Base-by-base conservation (phyloP, 2,329 filamentous ascomycete species). In the Pseudogymnoascus sp. region DNA sequence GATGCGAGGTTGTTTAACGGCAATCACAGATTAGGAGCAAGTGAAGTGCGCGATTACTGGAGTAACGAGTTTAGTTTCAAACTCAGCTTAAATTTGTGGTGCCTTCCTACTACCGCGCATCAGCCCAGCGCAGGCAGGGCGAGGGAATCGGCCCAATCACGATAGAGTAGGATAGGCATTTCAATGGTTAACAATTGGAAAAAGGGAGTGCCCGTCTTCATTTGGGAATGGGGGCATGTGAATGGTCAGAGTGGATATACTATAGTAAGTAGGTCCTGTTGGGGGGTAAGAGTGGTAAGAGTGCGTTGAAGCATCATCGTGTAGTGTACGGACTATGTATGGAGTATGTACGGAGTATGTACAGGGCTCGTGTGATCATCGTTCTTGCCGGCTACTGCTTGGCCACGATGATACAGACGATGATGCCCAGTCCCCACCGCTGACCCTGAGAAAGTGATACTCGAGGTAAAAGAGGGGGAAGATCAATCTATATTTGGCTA, bases 401-500 rank as follows among this genome's bases (percentile, higher is more conserved):
- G 25, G 48, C 48, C n/a, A 54, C 48, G 48, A 54, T 54, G 48
- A 54, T 54, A 54, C 48, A 54, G 25, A 31, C 25, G 23, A 54
- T 54, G 48, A 54, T 54, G 48, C 48, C 48, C 48, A 31, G 48
- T 54, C 48, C n/a, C 48, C 48, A 54, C 48, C n/a, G 16, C 14
- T 54, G 48, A 54, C 48, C 48, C 48, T 54, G 48, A 54, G 48
- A 54, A 31, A 31, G 48, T 54, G 48, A 54, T 54, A 54, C 28
- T 31, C 3, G 28, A 31, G 28, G 2, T n/a, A n/a, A 31, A 54
- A 4, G 48, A 54, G 48, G 48, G 48, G 48, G 48, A 13, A 54
- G 48, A 54, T 54, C 48, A 54, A 54, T 54, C 48, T 54, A 54
- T 54, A 54, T 54, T 54, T 54, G 48, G 48, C 25, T 54, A 54